Evolutionary conservation across 768 basidiomycete genomes (phyloP).

Genomic region (Trametes punicea): DNA sequence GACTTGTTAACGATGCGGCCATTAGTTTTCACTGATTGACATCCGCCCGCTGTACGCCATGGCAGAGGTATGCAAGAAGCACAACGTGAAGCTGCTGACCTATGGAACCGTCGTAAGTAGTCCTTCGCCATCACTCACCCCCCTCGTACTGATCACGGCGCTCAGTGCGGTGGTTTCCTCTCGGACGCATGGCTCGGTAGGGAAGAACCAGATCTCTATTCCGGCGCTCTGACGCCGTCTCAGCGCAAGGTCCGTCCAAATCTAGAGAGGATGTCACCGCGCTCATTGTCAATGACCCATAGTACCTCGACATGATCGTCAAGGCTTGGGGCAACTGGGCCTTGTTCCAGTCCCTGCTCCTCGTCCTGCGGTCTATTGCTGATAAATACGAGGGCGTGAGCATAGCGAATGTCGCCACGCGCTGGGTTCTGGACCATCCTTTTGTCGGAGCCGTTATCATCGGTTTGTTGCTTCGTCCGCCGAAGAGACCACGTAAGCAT

Average conservation of each 20-base stretch:
- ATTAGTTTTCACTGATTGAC: conserved; percentile 79
- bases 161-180: conserved; percentile 87
- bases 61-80: conserved; percentile 71
- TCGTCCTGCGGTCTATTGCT: conserved; percentile 57
- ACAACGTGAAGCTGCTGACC: conserved; percentile 70
- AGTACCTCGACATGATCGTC: conserved; percentile 85
- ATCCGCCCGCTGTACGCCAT: conserved; percentile 73
- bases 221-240: conserved; percentile 68
- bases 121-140: background rate
- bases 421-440: conserved; percentile 78
- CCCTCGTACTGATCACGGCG: background rate
- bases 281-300: background rate
- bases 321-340: conserved; percentile 77
- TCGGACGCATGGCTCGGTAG: conserved; percentile 69
- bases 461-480: conserved; percentile 38
- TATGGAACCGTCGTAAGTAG: conserved; percentile 73
- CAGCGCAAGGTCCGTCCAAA: conserved; percentile 63
- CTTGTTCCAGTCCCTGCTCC: conserved; percentile 67
- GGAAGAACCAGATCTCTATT: conserved; percentile 70
- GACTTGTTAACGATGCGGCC: background rate
- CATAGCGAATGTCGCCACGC: conserved; percentile 75
- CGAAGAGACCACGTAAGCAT: background rate
- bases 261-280: too few relatives aligned
- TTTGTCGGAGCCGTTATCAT: conserved; percentile 80
- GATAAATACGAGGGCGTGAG: conserved; percentile 62